Percentiles rank a stretch among this genome's conserved stretches.
Conservation (phyloP, 768 basidiomycete species). For the Serendipita indica region DNA sequence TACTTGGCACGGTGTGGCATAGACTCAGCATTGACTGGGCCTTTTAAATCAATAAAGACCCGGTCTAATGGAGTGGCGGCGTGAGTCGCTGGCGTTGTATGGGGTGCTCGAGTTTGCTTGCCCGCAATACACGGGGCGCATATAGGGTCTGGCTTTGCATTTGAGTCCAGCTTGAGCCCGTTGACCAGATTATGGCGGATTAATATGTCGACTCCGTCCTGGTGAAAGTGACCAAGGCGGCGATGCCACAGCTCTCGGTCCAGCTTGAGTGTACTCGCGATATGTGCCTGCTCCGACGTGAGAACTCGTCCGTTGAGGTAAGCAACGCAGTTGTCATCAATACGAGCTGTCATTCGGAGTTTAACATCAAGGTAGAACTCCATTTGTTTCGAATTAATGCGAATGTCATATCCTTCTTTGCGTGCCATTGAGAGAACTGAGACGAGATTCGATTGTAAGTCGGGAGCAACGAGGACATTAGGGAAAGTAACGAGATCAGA, state of each 20-base stretch:
- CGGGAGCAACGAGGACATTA: slow-evolving; percentile 10
- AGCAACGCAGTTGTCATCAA: slow-evolving; percentile 18
- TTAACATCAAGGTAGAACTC: not conserved
- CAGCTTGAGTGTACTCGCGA: slow-evolving; percentile 18
- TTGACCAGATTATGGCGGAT: slow-evolving; percentile 16
- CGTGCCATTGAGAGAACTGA: slow-evolving; percentile 6
- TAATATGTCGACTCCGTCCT: slow-evolving; percentile 15
- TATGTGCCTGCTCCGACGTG: slow-evolving; percentile 9
- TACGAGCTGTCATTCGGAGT: slow-evolving; percentile 17
- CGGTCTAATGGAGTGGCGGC: slow-evolving; percentile 14
- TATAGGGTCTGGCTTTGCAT: slow-evolving; percentile 18
- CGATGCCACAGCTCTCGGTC: slow-evolving; percentile 21
- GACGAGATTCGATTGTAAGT: slow-evolving; percentile 8
- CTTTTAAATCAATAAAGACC: slow-evolving; percentile 23
- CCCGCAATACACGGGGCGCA: slow-evolving; percentile 27
- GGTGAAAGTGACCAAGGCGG: slow-evolving; percentile 21
- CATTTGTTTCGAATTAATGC: not conserved
- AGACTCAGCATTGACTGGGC: slow-evolving; percentile 16
- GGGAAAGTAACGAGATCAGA: not conserved
- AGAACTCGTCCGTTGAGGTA: slow-evolving; percentile 18
- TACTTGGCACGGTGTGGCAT: not conserved
- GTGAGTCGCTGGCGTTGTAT: slow-evolving; percentile 13
- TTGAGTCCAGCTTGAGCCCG: slow-evolving; percentile 19
- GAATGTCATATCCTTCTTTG: not conserved
- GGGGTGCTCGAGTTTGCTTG: slow-evolving; percentile 24